Evolutionary conservation across 2,329 filamentous ascomycete genomes (phyloP), one percentile per base, ranked within the genome.

Genomic region (Calonectria crousiana): DNA sequence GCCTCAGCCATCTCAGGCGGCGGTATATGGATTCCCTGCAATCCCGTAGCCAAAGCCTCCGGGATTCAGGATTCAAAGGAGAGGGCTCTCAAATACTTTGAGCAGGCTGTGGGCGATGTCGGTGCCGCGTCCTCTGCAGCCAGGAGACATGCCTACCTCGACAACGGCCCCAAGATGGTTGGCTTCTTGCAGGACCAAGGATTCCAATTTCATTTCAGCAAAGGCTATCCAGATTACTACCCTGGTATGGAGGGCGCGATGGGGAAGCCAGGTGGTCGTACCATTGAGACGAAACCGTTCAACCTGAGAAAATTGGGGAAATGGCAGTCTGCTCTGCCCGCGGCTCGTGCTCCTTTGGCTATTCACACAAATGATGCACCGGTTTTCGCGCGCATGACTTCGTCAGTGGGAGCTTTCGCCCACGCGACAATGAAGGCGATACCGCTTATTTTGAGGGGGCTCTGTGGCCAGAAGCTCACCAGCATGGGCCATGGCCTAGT

Each of bases 201-300:
- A 20, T 62, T 62, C 56, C 16, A 62, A n/a, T 62, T 62, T 41
- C 56, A 62, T 41, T 62, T 62, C 26, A 62, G 56, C 26, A 23
- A 26, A 26, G 56, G 36, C 1, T 41, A 62, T 28, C 56, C 56
- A 16, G 56, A 62, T 26, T 62, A 62, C 36, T 62, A 62, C 26
- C 56, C 56, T 30, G 23, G 41, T 4, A 62, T 62, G 56, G 23
- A 62, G 23, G 56, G 56, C 14, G 56, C 56, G 4, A 62, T 62
- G 56, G 56, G 56, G 9, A 34, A 62, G 30, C 23, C 9, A 41
- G 56, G 56, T 26, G 34, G 56, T 3, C 56, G 56, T 6, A 62
- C n/a, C 14, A 62, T 62, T 41, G 56, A 62, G 56, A 41, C 56
- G 38, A 62, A 62, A 36, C 56, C 56, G 20, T 62, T 62, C 56